phyloP scores from a whole-genome alignment of 208 protist species.

The Acanthamoeba royreba region DNA sequence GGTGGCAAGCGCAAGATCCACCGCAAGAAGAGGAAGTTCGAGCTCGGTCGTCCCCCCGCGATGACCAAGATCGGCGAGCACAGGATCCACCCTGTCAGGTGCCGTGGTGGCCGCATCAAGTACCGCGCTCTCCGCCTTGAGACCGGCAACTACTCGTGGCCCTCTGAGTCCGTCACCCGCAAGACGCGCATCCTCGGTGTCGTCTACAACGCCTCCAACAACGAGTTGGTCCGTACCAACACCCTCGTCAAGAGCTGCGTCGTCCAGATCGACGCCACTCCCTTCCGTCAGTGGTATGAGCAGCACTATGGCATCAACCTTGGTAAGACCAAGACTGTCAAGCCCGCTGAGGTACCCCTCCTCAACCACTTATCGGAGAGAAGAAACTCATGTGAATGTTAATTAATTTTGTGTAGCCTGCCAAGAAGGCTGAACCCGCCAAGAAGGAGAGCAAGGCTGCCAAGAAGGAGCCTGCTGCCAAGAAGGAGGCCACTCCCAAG shows the following conservation, averaged over 20 bases:
- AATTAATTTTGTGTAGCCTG: not conserved
- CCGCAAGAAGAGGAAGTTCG: constrained; percentile 95
- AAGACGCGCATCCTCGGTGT: constrained; percentile 96
- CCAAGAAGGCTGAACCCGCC: not conserved
- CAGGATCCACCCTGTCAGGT: constrained; percentile 92
- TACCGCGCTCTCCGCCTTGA: constrained; percentile 97
- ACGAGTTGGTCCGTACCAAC: constrained; percentile 99
- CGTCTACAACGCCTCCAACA: constrained; percentile 99
- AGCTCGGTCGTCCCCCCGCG: constrained; percentile 94
- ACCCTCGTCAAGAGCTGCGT: constrained; percentile 99
- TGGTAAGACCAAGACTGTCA: not conserved
- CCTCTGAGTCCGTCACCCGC: constrained; percentile 73
- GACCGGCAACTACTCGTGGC: constrained; percentile 98
- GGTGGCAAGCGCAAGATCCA: constrained; percentile 91
- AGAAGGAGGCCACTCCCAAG: not conserved
- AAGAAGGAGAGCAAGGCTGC: not conserved
- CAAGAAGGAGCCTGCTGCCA: too few relatives aligned
- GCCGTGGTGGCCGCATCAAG: constrained; percentile 97
- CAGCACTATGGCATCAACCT: constrained; percentile 95
- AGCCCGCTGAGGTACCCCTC: too few relatives aligned
- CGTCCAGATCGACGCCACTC: constrained; percentile 95
- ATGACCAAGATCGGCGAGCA: constrained; percentile 95
- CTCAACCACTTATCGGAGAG: too few relatives aligned
- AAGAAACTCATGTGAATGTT: too few relatives aligned
- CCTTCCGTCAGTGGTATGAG: constrained; percentile 98